Conservation (phyloP, 768 basidiomycete species). For the Chalciporus piperatus region DNA sequence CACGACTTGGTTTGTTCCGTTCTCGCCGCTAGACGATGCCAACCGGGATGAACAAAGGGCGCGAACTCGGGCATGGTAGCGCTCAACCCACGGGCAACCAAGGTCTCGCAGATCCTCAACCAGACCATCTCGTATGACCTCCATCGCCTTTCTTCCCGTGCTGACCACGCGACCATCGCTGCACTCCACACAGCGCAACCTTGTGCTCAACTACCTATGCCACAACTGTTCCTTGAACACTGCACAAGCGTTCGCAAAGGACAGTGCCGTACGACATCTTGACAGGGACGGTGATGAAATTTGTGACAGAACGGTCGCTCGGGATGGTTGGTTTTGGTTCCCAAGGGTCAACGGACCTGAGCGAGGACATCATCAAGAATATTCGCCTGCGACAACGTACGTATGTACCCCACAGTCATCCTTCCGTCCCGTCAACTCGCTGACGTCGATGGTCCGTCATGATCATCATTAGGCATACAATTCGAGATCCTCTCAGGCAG, state of each 20-base stretch:
- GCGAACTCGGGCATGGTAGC: slow-evolving; percentile 5
- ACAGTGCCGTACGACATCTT: slow-evolving; percentile 58
- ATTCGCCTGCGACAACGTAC: slow-evolving; percentile 56
- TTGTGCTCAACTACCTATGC: slow-evolving; percentile 76
- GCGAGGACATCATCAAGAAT: slow-evolving; percentile 41
- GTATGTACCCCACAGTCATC: slow-evolving; percentile 20
- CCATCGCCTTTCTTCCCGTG: not conserved
- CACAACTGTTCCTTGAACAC: slow-evolving; percentile 73
- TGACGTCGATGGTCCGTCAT: not conserved
- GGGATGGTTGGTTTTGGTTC: not conserved
- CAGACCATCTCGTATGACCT: slow-evolving; percentile 45
- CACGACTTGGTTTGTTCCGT: too few relatives aligned
- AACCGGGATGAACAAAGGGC: slow-evolving; percentile 17
- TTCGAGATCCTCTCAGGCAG: slow-evolving; percentile 67
- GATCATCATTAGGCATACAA: slow-evolving; percentile 63
- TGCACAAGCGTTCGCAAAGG: slow-evolving; percentile 62
- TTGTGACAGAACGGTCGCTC: slow-evolving; percentile 20
- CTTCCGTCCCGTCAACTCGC: not conserved
- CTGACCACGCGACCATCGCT: slow-evolving; percentile 1
- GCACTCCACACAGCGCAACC: slow-evolving; percentile 44
- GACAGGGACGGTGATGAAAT: slow-evolving; percentile 74
- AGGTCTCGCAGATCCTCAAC: slow-evolving; percentile 33
- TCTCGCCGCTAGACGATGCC: slow-evolving; percentile 16
- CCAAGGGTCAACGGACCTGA: slow-evolving; percentile 26
- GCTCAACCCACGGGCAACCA: slow-evolving; percentile 17